A percentile compares a stretch with the other conserved stretches of the same genome.
Evolutionary conservation across 1,139 yeast species (phyloP).

Genomic region (Pneumocystis sp.): DNA sequence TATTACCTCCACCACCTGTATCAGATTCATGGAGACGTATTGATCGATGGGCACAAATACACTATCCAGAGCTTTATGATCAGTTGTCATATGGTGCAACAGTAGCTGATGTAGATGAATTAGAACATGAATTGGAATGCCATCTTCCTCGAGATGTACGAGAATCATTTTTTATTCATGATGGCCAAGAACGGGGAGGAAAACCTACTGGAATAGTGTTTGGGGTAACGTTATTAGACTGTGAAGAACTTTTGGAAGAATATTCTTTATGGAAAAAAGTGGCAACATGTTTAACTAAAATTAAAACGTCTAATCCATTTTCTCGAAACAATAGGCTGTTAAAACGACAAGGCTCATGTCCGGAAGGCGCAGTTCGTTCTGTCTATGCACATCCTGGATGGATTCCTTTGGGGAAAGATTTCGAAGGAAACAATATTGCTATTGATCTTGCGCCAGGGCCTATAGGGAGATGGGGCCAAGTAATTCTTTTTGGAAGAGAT

Average conservation of each 20-base stretch:
- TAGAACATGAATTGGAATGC: constrained; percentile 55
- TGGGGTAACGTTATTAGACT: constrained; percentile 55
- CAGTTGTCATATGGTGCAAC: constrained; percentile 58
- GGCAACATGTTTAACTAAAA: constrained; percentile 23
- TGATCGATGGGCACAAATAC: constrained; percentile 58
- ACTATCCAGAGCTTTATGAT: constrained; percentile 68
- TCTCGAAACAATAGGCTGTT: constrained; percentile 2
- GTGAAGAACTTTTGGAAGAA: constrained; percentile 58
- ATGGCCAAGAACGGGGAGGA: constrained; percentile 69
- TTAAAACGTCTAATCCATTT: constrained; percentile 9
- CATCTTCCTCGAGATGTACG: constrained; percentile 60
- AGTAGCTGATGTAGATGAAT: constrained; percentile 58
- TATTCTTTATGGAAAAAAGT: constrained; percentile 61
- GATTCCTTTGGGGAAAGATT: constrained; percentile 82
- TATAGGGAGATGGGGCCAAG: constrained; percentile 65
- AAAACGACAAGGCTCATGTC: constrained; percentile 47
- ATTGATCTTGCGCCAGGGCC: constrained; percentile 77
- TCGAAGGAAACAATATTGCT: constrained; percentile 79
- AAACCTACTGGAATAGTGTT: constrained; percentile 59
- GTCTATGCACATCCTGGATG: constrained; percentile 76
- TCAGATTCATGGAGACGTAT: constrained; percentile 60
- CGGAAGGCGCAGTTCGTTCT: constrained; percentile 54
- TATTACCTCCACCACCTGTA: constrained; percentile 59
- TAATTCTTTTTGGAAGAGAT: constrained; percentile 76
- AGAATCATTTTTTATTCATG: constrained; percentile 60